phyloP scores from a whole-genome alignment of 495 filamentous ascomycete genomes.

The Trichoderma orchidacearum region DNA sequence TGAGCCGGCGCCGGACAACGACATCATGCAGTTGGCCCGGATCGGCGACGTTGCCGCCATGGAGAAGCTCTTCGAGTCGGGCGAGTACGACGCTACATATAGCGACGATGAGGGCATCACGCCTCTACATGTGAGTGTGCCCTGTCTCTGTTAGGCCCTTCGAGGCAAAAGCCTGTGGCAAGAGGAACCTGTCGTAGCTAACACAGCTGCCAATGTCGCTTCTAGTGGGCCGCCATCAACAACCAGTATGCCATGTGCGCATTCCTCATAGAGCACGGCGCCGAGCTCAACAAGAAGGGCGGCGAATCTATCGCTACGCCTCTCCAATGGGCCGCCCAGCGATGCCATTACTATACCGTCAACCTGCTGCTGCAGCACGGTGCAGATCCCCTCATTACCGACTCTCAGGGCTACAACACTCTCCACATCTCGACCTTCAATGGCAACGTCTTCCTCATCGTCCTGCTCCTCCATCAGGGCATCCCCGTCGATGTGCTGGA shows the following conservation, averaged over 20 bases:
- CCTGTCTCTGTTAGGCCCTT: background rate
- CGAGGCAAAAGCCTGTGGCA: background rate
- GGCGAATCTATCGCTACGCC: conserved; percentile 89
- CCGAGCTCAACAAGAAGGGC: conserved; percentile 86
- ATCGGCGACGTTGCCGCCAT: conserved; percentile 76
- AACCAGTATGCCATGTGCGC: conserved; percentile 95
- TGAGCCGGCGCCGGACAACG: conserved; percentile 40
- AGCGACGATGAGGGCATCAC: conserved; percentile 86
- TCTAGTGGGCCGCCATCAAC: conserved; percentile 97
- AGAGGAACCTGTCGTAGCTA: no score
- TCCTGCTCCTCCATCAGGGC: conserved; percentile 75
- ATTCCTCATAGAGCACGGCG: conserved; percentile 79
- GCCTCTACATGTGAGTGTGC: conserved; percentile 69
- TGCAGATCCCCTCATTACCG: conserved; percentile 77
- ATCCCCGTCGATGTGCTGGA: conserved; percentile 86
- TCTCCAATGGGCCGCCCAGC: conserved; percentile 91
- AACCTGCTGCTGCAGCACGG: conserved; percentile 71
- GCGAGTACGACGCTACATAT: conserved; percentile 68
- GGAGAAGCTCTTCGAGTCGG: conserved; percentile 73
- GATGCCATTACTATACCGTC: conserved; percentile 74
- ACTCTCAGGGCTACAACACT: conserved; percentile 92
- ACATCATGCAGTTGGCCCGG: conserved; percentile 92
- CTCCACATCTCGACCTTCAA: conserved; percentile 94
- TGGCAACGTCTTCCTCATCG: conserved; percentile 86
- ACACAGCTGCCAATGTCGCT: background rate